phyloP scores from a whole-genome alignment of 2,329 filamentous ascomycete genomes.

The Aspergillus thermomutatus region DNA sequence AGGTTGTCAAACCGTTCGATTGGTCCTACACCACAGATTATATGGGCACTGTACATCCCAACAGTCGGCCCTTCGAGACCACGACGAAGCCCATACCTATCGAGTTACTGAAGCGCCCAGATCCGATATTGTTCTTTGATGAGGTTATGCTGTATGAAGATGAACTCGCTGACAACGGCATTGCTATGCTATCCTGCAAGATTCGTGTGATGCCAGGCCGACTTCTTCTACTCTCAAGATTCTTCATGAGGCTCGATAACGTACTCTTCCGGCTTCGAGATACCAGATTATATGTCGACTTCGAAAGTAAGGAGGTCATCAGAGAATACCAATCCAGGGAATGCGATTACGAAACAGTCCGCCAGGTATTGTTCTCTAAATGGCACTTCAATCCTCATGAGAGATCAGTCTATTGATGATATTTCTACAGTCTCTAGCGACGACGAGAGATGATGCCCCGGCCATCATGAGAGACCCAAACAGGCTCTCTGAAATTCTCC shows the following conservation, averaged over 20 bases:
- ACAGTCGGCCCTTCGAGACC: constrained; percentile 39
- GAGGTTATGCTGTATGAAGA: constrained; percentile 96
- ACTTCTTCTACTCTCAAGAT: constrained; percentile 76
- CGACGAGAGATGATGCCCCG: constrained; percentile 68
- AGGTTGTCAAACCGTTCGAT: constrained; percentile 93
- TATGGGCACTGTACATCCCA: constrained; percentile 61
- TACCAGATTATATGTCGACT: constrained; percentile 89
- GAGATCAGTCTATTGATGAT: constrained; percentile 1
- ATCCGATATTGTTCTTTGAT: constrained; percentile 95
- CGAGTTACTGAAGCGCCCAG: constrained; percentile 78
- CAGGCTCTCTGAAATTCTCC: constrained; percentile 65
- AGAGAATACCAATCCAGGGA: constrained; percentile 90
- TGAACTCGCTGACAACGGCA: constrained; percentile 96
- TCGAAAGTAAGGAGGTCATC: constrained; percentile 72
- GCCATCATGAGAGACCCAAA: constrained; percentile 78
- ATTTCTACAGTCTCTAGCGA: constrained; percentile 46
- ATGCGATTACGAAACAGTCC: constrained; percentile 72
- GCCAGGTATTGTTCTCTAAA: constrained; percentile 51
- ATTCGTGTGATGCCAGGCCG: constrained; percentile 87
- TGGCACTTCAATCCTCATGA: neutral
- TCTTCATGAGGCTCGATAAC: constrained; percentile 91
- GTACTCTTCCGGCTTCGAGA: constrained; percentile 85
- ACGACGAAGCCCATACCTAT: constrained; percentile 68
- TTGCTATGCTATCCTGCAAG: constrained; percentile 86
- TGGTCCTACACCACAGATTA: constrained; percentile 97